phyloP scores from a whole-genome alignment of 257 asterid genomes.

The Gentiana straminea region DNA sequence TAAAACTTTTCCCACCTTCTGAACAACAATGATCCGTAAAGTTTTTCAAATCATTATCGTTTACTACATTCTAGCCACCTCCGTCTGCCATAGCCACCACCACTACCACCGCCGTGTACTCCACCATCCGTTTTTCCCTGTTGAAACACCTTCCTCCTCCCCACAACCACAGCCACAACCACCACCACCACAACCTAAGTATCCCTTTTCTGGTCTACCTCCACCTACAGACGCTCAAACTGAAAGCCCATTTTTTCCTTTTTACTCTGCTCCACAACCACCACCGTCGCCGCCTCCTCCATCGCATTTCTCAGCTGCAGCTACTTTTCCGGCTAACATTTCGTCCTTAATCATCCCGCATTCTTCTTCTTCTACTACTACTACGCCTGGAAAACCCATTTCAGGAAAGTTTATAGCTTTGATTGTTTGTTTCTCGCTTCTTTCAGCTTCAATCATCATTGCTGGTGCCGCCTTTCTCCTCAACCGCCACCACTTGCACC shows the following conservation, averaged over 20 bases:
- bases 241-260: slow-evolving; percentile 52
- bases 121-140: slow-evolving; percentile 36
- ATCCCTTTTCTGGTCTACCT: slow-evolving; percentile 49
- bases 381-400: slow-evolving; percentile 27
- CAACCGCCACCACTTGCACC: slow-evolving; percentile 30
- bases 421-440: slow-evolving; percentile 33
- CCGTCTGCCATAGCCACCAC: slow-evolving; percentile 16
- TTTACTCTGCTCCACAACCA: slow-evolving; percentile 45
- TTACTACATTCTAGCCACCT: slow-evolving; percentile 10
- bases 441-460: slow-evolving; percentile 20
- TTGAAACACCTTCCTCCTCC: slow-evolving; percentile 22
- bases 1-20: neutral
- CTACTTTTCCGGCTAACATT: slow-evolving; percentile 76
- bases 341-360: slow-evolving; percentile 74
- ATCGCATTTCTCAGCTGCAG: slow-evolving; percentile 22
- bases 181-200: slow-evolving; percentile 31
- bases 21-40: slow-evolving; percentile 5
- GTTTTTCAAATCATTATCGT: slow-evolving; percentile 1
- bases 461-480: slow-evolving; percentile 33
- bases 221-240: slow-evolving; percentile 22
- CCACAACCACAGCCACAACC: slow-evolving; percentile 29
- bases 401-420: slow-evolving; percentile 44
- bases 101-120: slow-evolving; percentile 42
- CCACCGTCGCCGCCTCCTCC: slow-evolving; percentile 32
- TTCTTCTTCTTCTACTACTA: slow-evolving; percentile 29